Percentiles rank a stretch among this genome's conserved stretches.
Evolutionary conservation across 768 basidiomycete species (phyloP).

Genomic region (Tulasnella sp.): DNA sequence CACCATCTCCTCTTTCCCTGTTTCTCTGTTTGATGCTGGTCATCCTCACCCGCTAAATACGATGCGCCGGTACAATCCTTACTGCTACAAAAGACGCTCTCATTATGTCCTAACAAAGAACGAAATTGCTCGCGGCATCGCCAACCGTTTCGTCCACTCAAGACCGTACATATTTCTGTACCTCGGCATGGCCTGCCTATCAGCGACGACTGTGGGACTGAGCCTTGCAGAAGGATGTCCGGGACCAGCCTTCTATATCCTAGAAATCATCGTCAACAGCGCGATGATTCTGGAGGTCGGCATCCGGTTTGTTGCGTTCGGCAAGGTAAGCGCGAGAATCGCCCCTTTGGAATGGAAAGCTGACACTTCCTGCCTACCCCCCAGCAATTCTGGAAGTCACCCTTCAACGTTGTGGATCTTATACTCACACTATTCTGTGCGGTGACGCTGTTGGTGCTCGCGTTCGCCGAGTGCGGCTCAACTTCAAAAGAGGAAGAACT

Average conservation of each 20-base stretch:
- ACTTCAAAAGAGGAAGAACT: constrained; percentile 90
- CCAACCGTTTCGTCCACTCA: constrained; percentile 85
- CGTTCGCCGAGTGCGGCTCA: constrained; percentile 75
- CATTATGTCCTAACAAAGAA: constrained; percentile 12
- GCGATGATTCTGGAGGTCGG: constrained; percentile 92
- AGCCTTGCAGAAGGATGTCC: constrained; percentile 81
- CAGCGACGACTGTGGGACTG: constrained; percentile 75
- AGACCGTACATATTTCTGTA: constrained; percentile 81
- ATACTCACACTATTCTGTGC: constrained; percentile 84
- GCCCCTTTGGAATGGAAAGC: background rate
- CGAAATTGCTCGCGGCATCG: constrained; percentile 50
- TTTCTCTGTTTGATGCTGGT: background rate
- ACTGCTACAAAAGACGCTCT: constrained; percentile 3
- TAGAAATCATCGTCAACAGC: constrained; percentile 81
- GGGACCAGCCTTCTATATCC: constrained; percentile 75
- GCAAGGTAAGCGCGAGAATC: constrained; percentile 51
- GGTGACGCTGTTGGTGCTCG: constrained; percentile 78
- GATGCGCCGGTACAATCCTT: background rate
- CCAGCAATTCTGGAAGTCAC: constrained; percentile 96
- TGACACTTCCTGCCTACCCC: constrained; percentile 6
- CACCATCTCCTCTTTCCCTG: background rate
- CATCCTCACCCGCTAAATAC: background rate
- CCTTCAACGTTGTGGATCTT: constrained; percentile 83
- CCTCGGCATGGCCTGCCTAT: constrained; percentile 79
- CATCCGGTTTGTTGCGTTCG: constrained; percentile 87